Percentiles rank a stretch among this genome's conserved stretches.
Evolutionary conservation across 345 rosid species (phyloP).

Genomic region (Zanthoxylum bungeanum): DNA sequence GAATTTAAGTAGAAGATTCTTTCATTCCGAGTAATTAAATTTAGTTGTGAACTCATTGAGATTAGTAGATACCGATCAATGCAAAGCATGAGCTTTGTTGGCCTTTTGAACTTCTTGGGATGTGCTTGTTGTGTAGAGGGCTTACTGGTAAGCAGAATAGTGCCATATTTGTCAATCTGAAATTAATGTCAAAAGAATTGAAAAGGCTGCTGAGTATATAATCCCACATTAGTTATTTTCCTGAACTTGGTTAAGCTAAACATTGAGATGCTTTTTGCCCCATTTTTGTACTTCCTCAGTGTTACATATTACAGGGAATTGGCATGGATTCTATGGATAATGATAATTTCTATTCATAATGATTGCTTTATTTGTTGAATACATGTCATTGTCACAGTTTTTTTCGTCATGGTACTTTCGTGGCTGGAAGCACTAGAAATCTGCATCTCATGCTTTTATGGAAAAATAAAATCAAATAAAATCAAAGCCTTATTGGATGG

Average conservation of each 20-base stretch:
- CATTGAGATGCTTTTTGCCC: background rate
- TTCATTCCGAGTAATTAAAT: background rate
- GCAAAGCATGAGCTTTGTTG: background rate
- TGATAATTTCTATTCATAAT: background rate
- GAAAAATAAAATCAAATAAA: background rate
- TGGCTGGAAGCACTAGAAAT: background rate
- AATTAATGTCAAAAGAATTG: background rate
- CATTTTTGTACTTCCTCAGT: background rate
- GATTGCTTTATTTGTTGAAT: background rate
- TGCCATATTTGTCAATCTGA: background rate
- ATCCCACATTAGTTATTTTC: background rate
- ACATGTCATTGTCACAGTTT: background rate
- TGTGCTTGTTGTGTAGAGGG: background rate
- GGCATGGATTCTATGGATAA: background rate
- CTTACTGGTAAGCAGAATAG: background rate
- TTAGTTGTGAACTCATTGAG: too few relatives aligned
- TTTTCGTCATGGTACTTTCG: background rate
- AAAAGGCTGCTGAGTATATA: background rate
- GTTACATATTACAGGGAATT: background rate
- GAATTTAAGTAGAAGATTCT: conserved; percentile 45
- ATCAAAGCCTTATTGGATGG: background rate
- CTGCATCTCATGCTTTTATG: background rate
- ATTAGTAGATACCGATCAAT: background rate
- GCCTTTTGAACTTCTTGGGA: too few relatives aligned
- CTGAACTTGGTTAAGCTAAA: background rate